Evolutionary conservation across 345 rosid species (phyloP).

Genomic region (Eucalyptus regnans): DNA sequence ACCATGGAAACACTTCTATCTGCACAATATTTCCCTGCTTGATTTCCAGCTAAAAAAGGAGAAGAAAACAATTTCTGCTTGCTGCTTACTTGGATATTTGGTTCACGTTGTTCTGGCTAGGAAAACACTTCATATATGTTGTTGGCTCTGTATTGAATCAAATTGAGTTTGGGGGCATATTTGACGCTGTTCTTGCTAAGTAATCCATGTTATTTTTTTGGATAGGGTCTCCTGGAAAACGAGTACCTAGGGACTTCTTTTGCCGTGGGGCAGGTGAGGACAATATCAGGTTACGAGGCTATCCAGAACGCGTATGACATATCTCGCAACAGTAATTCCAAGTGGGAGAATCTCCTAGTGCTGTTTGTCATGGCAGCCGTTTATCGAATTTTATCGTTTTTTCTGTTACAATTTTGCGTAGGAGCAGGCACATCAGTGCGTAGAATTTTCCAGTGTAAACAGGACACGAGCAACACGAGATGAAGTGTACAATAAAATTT

Average conservation of each 20-base stretch:
- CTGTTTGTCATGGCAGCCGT: conserved; percentile 73
- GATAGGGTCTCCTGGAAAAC: conserved; percentile 86
- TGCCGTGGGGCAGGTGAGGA: conserved; percentile 89
- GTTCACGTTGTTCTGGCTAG: not conserved
- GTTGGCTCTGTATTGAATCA: not conserved
- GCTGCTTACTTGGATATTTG: not conserved
- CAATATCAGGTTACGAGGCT: conserved; percentile 80
- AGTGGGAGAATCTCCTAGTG: conserved; percentile 81
- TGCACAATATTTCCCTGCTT: not conserved
- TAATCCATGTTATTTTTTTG: not conserved
- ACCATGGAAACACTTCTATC: not conserved
- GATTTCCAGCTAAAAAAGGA: not conserved
- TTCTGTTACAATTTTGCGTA: conserved; percentile 44
- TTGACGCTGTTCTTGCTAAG: not conserved
- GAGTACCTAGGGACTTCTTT: conserved; percentile 77
- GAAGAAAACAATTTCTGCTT: not conserved
- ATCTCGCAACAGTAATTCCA: conserved; percentile 56
- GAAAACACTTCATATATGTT: not conserved
- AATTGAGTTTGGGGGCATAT: not conserved
- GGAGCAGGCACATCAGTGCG: conserved; percentile 14
- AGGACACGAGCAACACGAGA: conserved; percentile 26
- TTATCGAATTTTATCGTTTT: conserved; percentile 55
- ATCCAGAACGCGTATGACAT: conserved; percentile 61
- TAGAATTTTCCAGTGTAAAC: conserved; percentile 19
- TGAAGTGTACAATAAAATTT: conserved; percentile 3